These are phyloP conservation scores for Nicotiana paniculata DNA, from an alignment of 257 asterid genomes.

Conservation along the genomic window DNA sequence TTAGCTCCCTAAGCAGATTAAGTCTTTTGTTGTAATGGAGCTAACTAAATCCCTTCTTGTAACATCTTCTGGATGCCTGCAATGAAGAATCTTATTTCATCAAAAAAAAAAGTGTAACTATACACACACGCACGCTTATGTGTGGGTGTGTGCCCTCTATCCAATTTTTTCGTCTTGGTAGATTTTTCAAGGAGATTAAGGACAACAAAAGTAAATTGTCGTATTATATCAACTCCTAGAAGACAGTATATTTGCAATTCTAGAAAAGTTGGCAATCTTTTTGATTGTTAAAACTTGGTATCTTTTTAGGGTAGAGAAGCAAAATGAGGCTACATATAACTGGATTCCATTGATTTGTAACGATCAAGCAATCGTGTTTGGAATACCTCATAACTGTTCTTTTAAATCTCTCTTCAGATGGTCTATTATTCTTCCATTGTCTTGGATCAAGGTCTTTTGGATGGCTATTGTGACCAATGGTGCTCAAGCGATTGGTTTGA, in stretches of 20 bases:
- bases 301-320: neutral
- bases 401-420: constrained; percentile 45
- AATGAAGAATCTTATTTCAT: no score
- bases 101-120: no score
- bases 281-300: neutral
- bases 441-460: constrained; percentile 90
- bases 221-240: neutral
- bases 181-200: neutral
- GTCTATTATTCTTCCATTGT: constrained; percentile 70
- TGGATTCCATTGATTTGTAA: neutral
- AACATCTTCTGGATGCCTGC: no score
- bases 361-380: neutral
- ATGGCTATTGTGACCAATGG: constrained; percentile 47
- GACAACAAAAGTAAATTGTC: neutral
- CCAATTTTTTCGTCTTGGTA: neutral
- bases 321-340: neutral
- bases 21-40: no score
- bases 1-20: no score
- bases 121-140: neutral
- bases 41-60: no score
- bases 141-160: neutral
- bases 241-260: neutral
- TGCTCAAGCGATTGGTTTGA: constrained; percentile 77
- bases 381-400: constrained; percentile 12
- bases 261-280: neutral